Evolutionary conservation across 148 eudicot species (phyloP).

Genomic region (Fagopyrum esculentum): DNA sequence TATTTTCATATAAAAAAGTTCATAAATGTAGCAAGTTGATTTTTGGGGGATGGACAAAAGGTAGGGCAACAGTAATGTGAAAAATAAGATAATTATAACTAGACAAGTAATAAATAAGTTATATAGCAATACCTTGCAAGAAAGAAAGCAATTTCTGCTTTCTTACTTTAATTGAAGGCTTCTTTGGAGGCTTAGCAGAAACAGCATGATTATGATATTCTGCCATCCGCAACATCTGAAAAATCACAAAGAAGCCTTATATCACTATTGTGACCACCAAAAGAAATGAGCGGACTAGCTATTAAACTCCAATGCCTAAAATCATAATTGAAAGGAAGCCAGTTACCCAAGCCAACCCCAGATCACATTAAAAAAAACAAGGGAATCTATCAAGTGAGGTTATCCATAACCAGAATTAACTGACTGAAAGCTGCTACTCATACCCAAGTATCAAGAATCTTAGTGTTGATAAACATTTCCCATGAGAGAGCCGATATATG

Average conservation of each 20-base stretch:
- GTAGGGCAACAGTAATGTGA: not conserved
- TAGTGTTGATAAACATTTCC: not conserved
- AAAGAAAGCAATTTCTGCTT: conserved; percentile 83
- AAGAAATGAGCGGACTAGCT: not conserved
- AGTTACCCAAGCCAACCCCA: conserved; percentile 5
- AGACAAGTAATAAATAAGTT: not conserved
- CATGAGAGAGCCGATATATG: not conserved
- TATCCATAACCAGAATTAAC: not conserved
- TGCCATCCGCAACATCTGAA: conserved; percentile 91
- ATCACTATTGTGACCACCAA: not conserved
- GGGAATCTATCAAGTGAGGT: not conserved
- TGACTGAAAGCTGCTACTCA: not conserved
- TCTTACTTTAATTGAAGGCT: conserved; percentile 77
- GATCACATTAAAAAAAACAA: not conserved
- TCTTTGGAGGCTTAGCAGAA: conserved; percentile 65
- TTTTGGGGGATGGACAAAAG: not conserved
- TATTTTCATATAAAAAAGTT: not conserved
- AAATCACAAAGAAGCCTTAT: conserved; percentile 16
- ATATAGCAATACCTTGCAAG: conserved; percentile 58
- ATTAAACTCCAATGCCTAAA: not conserved
- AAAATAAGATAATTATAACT: not conserved
- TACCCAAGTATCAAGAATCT: not conserved
- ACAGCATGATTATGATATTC: conserved; percentile 70
- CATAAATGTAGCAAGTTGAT: not conserved
- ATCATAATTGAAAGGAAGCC: not conserved